Conservation (phyloP, 352 stramenopile genomes). For the Thalassiosira mediterranea region DNA sequence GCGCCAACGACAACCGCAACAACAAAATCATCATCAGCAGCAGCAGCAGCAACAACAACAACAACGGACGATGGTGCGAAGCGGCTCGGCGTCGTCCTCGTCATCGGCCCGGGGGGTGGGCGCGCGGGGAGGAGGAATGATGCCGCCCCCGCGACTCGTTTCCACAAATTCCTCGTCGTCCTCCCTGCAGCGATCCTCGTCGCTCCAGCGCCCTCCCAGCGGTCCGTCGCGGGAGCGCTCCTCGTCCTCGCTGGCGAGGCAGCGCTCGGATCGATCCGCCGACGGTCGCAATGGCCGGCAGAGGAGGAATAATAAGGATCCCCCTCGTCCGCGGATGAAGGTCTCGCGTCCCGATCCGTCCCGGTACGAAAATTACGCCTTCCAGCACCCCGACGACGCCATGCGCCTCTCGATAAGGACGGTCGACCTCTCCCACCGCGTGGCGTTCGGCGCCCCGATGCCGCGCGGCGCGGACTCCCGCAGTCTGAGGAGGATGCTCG, state of each 20-base stretch:
- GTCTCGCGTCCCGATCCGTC: slow-evolving; percentile 13
- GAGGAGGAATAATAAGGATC: neutral
- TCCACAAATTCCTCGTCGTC: neutral
- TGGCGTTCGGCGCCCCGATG: slow-evolving; percentile 54
- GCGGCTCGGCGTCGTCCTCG: no score
- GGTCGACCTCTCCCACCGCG: slow-evolving; percentile 54
- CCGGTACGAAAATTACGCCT: slow-evolving; percentile 45
- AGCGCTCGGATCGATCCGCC: neutral
- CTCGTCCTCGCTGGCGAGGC: neutral
- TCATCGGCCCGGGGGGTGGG: no score
- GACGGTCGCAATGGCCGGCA: neutral
- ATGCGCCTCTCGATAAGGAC: slow-evolving; percentile 48
- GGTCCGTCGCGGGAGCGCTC: neutral
- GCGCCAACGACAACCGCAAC: neutral
- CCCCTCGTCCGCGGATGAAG: slow-evolving; percentile 2
- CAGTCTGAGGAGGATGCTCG: slow-evolving; percentile 19
- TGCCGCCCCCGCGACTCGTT: no score
- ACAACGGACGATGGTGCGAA: no score
- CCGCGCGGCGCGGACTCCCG: neutral
- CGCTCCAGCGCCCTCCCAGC: neutral
- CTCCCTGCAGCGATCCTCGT: neutral
- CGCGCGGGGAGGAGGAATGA: no score
- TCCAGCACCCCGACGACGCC: slow-evolving; percentile 59
- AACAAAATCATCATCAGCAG: slow-evolving; percentile 2
- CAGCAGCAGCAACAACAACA: neutral